These are phyloP conservation scores for Colletotrichum camelliae DNA, from an alignment of 2,329 filamentous ascomycete genomes.

Conservation along the genomic window DNA sequence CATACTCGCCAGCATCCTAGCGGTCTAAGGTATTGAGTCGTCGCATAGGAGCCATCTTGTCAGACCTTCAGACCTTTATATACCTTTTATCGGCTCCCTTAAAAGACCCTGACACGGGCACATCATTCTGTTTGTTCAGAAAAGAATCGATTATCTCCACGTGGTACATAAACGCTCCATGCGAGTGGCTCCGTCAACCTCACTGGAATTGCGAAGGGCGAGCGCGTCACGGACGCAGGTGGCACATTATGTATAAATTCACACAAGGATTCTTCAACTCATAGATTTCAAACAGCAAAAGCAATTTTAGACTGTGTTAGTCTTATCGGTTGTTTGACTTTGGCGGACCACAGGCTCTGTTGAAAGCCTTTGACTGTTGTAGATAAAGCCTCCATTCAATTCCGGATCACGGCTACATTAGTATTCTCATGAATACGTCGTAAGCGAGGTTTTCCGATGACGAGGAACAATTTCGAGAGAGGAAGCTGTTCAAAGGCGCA, in stretches of 20 bases:
- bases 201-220: no score
- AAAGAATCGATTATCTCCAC: no score
- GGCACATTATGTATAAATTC: neutral
- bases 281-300: neutral
- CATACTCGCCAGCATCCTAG: neutral
- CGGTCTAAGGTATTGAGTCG: neutral
- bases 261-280: neutral
- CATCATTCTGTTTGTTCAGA: no score
- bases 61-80: no score
- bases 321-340: no score
- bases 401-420: fast-evolving
- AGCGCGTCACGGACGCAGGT: neutral
- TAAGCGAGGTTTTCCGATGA: neutral
- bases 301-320: no score
- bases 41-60: neutral
- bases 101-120: no score
- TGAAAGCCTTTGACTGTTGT: neutral
- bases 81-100: no score
- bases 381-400: no score
- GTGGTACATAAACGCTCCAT: no score
- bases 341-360: neutral
- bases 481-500: no score
- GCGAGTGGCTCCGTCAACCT: no score
- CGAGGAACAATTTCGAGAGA: neutral
- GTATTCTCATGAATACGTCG: neutral